These are phyloP conservation scores for Fusarium gaditjirri DNA, from an alignment of 2,329 filamentous ascomycete species.

Conservation along the genomic window DNA sequence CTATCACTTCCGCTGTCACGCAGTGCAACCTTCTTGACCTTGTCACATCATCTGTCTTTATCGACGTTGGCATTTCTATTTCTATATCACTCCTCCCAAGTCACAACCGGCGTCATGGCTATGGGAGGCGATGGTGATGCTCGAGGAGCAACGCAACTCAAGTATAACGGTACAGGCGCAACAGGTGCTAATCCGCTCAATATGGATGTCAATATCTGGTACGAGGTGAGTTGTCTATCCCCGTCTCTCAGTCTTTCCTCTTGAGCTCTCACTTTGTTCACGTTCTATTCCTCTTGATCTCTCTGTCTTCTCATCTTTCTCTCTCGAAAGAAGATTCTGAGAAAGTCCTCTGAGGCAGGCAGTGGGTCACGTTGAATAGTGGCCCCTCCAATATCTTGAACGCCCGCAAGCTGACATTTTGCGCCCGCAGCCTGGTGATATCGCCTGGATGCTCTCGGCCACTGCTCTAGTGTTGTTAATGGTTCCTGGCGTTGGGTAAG, in stretches of 20 bases:
- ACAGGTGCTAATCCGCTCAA: conserved; percentile 75
- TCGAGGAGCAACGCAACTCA: conserved; percentile 53
- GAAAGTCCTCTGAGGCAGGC: conserved; percentile 4
- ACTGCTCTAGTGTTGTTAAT: conserved; percentile 89
- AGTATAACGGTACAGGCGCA: conserved; percentile 72
- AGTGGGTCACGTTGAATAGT: conserved; percentile 27
- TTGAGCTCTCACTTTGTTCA: background rate
- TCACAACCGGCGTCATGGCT: conserved; percentile 23
- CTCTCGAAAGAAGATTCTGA: background rate
- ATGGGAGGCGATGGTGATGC: conserved; percentile 55
- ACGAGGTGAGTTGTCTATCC: conserved; percentile 65
- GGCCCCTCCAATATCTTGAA: conserved; percentile 19
- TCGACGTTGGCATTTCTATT: conserved; percentile 19
- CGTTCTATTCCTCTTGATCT: background rate
- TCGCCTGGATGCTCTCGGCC: conserved; percentile 84
- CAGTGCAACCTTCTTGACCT: conserved; percentile 9
- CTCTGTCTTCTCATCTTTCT: conserved; percentile 5
- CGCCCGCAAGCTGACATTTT: conserved; percentile 45
- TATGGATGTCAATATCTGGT: conserved; percentile 81
- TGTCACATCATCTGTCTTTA: conserved; percentile 3
- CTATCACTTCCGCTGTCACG: conserved; percentile 6
- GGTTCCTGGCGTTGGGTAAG: conserved; percentile 86
- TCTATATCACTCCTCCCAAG: conserved; percentile 36
- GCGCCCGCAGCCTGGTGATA: conserved; percentile 73
- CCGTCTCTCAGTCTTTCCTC: conserved; percentile 2